phyloP scores from a whole-genome alignment of 805 yeast genomes.

The Zygosaccharomyces siamensis region DNA sequence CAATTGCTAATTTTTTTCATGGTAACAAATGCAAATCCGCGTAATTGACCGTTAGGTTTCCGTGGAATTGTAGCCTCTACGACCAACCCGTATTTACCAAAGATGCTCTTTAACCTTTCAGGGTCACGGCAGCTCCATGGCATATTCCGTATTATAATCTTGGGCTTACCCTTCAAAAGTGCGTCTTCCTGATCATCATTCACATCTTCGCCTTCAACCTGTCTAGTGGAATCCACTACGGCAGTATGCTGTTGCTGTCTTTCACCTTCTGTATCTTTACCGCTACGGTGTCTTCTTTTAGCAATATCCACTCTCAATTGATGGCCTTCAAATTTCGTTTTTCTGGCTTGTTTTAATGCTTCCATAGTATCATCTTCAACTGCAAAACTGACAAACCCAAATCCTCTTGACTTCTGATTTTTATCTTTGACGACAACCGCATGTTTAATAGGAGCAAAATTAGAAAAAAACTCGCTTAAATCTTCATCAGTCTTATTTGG shows the following conservation, averaged over 20 bases:
- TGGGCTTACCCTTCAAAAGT: slow-evolving; percentile 62
- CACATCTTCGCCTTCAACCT: slow-evolving; percentile 9
- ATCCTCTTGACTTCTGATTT: slow-evolving; percentile 78
- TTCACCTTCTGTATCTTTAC: slow-evolving; percentile 21
- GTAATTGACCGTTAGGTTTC: slow-evolving; percentile 80
- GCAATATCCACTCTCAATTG: slow-evolving; percentile 79
- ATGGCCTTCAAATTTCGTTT: slow-evolving; percentile 59
- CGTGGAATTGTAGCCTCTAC: slow-evolving; percentile 86
- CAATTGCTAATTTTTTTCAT: slow-evolving; percentile 80
- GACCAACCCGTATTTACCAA: slow-evolving; percentile 77
- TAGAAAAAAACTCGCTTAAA: slow-evolving; percentile 79
- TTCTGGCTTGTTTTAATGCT: slow-evolving; percentile 67
- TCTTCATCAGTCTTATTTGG: slow-evolving; percentile 74
- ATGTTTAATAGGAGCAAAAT: slow-evolving; percentile 91
- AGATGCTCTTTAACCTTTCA: slow-evolving; percentile 60
- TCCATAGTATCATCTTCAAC: slow-evolving; percentile 74
- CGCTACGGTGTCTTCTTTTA: slow-evolving; percentile 80
- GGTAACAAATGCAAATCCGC: slow-evolving; percentile 92
- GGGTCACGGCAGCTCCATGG: slow-evolving; percentile 94
- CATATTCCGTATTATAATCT: slow-evolving; percentile 82
- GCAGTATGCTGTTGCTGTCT: slow-evolving; percentile 3
- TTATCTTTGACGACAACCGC: slow-evolving; percentile 84
- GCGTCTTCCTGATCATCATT: slow-evolving; percentile 43
- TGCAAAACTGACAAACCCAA: slow-evolving; percentile 91
- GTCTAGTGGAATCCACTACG: slow-evolving; percentile 4